Conservation (phyloP, 129 eudicot genomes). For the Ambrosia trifida region DNA sequence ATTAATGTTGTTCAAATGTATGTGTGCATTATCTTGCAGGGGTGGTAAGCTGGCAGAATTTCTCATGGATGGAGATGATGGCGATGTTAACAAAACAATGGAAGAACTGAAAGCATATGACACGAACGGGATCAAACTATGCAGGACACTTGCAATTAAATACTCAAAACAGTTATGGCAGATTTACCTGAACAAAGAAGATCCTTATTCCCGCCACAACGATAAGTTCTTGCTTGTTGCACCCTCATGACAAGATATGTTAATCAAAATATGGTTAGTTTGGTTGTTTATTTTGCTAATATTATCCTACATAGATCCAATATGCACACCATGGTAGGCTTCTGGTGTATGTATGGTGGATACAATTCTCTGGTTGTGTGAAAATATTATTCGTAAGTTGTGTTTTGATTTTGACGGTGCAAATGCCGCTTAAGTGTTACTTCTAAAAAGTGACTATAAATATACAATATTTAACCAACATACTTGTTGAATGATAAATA, state of each 20-base stretch:
- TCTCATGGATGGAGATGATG: slow-evolving; percentile 55
- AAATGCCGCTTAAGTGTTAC: too few species aligned
- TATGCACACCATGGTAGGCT: too few species aligned
- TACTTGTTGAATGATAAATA: too few species aligned
- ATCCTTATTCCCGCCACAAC: slow-evolving; percentile 46
- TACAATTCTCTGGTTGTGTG: background rate
- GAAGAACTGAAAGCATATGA: slow-evolving; percentile 48
- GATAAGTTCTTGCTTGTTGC: slow-evolving; percentile 4
- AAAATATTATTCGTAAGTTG: background rate
- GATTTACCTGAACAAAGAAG: slow-evolving; percentile 64
- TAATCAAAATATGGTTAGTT: background rate
- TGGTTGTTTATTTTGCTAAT: too few species aligned
- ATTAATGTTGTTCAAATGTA: background rate
- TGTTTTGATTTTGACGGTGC: background rate
- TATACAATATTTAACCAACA: too few species aligned
- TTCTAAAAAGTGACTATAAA: too few species aligned
- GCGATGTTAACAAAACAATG: slow-evolving; percentile 56
- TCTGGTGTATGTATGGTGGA: too few species aligned
- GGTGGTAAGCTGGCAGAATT: slow-evolving; percentile 58
- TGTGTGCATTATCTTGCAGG: slow-evolving; percentile 37
- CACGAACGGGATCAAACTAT: slow-evolving; percentile 40
- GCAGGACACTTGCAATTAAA: slow-evolving; percentile 52
- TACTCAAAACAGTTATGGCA: slow-evolving; percentile 71
- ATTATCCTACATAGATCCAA: too few species aligned
- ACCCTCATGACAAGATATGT: slow-evolving; percentile 3